Evolutionary conservation across 768 basidiomycete species (phyloP), one percentile per base, ranked within the genome.

Genomic region (Suillus subaureus): DNA sequence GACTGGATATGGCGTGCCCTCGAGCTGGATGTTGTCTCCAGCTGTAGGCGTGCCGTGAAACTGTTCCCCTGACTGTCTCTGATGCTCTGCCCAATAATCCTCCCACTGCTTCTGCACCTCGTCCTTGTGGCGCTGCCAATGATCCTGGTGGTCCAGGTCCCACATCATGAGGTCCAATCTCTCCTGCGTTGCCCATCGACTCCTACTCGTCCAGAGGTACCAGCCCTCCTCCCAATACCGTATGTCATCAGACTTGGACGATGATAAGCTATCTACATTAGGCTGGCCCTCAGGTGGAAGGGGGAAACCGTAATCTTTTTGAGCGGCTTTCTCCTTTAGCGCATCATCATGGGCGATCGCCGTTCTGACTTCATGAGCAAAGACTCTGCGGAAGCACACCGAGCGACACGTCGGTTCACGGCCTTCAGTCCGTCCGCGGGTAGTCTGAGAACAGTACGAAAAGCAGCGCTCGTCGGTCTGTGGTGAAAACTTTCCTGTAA

Each of bases 141-240:
- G 67, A 51, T 81, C 79, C 74, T 91, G 90, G 3, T 74, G 72
- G 63, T 81, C 81, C 51, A 93, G 78, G 66, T 84, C 85, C 64
- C 80, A 72, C 69, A 80, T 81, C 90, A 93, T 92, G 58, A 81
- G 79, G 21, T 84, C 77, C 60, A 88, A 75, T 70, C 86, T 87
- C 72, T 89, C 84, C 68, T 83, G 79, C 9, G 83, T 80, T 13
- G 83, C 85, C 73, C 79, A 80, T 57, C 82, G 79, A 58, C 81
- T 86, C 62, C 80, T 80, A 18, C 85, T 84, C 61, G 85, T 83
- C 90, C 90, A 92, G 49, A 93, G 70, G 71, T 93, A 93, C 83
- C 85, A 89, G 6, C 91, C 91, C 70, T 88, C 86, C 64, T 90
- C 82, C 91, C 91, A 93, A 70, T 84, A 82, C 67, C 84, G 86